Evolutionary conservation across 2,329 filamentous ascomycete species (phyloP).

Genomic region (Sporothrix dimorphospora): DNA sequence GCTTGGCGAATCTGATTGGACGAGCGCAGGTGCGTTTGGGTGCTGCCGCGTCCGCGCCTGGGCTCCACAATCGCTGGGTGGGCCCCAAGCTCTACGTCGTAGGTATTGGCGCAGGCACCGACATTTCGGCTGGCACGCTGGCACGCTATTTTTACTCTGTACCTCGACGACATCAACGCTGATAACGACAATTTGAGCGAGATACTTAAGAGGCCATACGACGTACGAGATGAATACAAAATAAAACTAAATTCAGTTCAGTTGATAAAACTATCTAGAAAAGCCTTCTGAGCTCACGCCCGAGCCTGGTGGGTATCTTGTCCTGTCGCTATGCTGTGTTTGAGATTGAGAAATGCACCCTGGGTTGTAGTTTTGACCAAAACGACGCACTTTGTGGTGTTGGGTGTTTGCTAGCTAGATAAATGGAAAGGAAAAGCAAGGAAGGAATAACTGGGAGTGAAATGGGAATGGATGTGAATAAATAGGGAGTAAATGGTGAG

Average conservation of each 20-base stretch:
- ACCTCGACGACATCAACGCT: too few species aligned
- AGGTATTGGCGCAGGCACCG: constrained; percentile 2
- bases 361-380: not conserved
- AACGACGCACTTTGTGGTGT: too few species aligned
- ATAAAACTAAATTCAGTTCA: not conserved
- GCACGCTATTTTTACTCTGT: not conserved
- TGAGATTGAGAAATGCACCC: constrained; percentile 8
- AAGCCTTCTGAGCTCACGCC: constrained; percentile 16
- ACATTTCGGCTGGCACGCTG: constrained; percentile 6
- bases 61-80: not conserved
- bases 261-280: constrained; percentile 1
- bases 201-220: too few species aligned
- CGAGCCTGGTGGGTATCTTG: constrained; percentile 19
- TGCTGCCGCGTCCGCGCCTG: constrained; percentile 18
- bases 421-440: not conserved
- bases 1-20: not conserved
- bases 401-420: not conserved
- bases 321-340: constrained; percentile 25
- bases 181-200: too few species aligned
- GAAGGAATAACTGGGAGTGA: not conserved
- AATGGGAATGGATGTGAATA: not conserved
- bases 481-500: not conserved
- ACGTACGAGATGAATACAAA: not conserved
- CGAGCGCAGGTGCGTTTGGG: not conserved
- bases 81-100: not conserved